Evolutionary conservation across 768 basidiomycete genomes (phyloP).

Genomic region (Phanerochaete carnosa): DNA sequence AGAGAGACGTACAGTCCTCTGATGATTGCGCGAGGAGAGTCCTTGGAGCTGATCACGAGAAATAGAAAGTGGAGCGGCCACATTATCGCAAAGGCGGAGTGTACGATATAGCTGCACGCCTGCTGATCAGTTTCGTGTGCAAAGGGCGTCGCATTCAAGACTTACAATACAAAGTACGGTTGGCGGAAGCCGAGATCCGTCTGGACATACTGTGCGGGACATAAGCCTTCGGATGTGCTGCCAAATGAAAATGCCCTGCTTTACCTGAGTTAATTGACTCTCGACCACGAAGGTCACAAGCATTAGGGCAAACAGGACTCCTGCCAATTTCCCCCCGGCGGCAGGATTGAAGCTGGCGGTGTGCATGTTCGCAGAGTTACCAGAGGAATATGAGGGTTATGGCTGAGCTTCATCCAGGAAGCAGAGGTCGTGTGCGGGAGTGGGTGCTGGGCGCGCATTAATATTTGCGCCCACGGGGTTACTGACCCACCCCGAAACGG

Average conservation of each 20-base stretch:
- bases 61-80: constrained; percentile 81
- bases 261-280: constrained; percentile 73
- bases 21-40: constrained; percentile 47
- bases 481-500: neutral
- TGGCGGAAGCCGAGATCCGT: constrained; percentile 74
- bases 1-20: constrained; percentile 50
- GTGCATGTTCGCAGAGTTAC: neutral
- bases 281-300: constrained; percentile 76
- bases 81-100: constrained; percentile 73
- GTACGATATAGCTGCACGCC: constrained; percentile 72
- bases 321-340: constrained; percentile 38
- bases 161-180: constrained; percentile 87
- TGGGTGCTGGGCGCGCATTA: neutral
- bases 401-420: neutral
- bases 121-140: neutral
- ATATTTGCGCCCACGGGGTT: neutral
- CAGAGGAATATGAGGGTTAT: neutral
- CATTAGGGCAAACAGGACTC: constrained; percentile 53
- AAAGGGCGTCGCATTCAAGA: neutral
- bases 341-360: neutral
- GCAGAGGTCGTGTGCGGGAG: neutral
- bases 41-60: constrained; percentile 48
- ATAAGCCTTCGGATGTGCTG: neutral
- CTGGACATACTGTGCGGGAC: constrained; percentile 67
- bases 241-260: constrained; percentile 8